phyloP scores from a whole-genome alignment of 1,284 basidiomycete species.

The Cystobasidium pallidum region DNA sequence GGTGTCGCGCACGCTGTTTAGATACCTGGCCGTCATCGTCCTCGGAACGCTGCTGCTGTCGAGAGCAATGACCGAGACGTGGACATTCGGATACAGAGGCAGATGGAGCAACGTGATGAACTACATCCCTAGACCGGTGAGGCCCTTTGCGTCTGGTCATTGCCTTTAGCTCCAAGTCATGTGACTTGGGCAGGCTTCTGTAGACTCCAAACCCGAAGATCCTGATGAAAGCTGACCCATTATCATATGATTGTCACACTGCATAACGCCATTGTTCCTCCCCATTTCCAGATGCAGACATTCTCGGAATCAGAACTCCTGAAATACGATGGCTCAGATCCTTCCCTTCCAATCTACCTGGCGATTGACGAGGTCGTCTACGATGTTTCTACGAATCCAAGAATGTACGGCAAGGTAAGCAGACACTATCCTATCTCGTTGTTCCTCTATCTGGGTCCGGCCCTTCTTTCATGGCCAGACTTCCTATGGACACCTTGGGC shows the following conservation, averaged over 20 bases:
- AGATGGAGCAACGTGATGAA: conserved; percentile 45
- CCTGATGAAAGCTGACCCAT: not conserved
- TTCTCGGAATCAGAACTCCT: conserved; percentile 74
- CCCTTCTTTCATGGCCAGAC: too few relatives aligned
- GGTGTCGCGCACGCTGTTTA: conserved; percentile 28
- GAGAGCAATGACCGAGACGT: conserved; percentile 78
- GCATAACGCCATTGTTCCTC: too few relatives aligned
- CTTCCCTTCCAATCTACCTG: conserved; percentile 77
- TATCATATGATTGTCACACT: not conserved
- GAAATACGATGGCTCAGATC: conserved; percentile 72
- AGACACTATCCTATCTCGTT: too few relatives aligned
- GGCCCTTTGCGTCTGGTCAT: not conserved
- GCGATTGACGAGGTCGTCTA: conserved; percentile 91
- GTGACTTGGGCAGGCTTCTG: too few relatives aligned
- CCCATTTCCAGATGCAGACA: conserved; percentile 64
- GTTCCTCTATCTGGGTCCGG: too few relatives aligned
- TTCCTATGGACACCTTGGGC: too few relatives aligned
- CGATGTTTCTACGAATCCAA: conserved; percentile 76
- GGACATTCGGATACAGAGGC: conserved; percentile 72
- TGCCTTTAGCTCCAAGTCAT: not conserved
- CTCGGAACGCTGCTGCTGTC: conserved; percentile 66
- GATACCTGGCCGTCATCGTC: conserved; percentile 57
- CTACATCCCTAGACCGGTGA: conserved; percentile 31
- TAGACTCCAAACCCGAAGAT: too few relatives aligned
- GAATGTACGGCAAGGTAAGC: conserved; percentile 69